Evolutionary conservation across 2,329 filamentous ascomycete species (phyloP).

Genomic region (Diplodia seriata): DNA sequence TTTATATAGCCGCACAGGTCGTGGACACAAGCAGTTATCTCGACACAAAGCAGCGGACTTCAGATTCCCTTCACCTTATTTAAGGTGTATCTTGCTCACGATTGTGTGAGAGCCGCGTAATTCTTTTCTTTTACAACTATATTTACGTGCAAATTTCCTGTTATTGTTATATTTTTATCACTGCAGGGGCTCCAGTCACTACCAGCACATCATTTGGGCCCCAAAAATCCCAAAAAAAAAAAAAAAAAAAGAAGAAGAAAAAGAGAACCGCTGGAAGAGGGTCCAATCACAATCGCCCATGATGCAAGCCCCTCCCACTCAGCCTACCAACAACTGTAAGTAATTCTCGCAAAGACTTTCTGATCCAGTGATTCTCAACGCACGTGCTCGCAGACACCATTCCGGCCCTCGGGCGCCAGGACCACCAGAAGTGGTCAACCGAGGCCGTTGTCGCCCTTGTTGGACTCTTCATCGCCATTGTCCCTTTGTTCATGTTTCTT

Average conservation of each 20-base stretch:
- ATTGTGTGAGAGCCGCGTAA: too few species aligned
- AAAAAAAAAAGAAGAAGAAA: too few species aligned
- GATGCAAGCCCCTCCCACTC: not conserved
- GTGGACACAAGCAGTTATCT: too few species aligned
- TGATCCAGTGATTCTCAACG: not conserved
- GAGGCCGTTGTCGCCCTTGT: not conserved
- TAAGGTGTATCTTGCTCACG: too few species aligned
- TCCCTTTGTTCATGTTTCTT: not conserved
- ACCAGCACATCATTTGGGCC: not conserved
- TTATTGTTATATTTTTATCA: not conserved
- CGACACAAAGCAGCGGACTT: too few species aligned
- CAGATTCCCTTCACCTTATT: too few species aligned
- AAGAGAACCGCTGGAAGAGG: not conserved
- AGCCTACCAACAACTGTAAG: not conserved
- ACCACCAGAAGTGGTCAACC: not conserved
- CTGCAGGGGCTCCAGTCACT: too few species aligned
- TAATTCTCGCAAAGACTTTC: not conserved
- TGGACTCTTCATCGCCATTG: not conserved
- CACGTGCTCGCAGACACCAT: not conserved
- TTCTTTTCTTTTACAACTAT: too few species aligned
- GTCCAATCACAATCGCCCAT: not conserved
- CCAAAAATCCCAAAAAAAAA: too few species aligned
- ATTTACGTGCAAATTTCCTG: not conserved
- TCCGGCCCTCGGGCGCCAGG: not conserved
- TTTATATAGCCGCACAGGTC: too few species aligned